Conservation (phyloP, 805 yeast genomes). For the Suhomyces tanzawaensis region DNA sequence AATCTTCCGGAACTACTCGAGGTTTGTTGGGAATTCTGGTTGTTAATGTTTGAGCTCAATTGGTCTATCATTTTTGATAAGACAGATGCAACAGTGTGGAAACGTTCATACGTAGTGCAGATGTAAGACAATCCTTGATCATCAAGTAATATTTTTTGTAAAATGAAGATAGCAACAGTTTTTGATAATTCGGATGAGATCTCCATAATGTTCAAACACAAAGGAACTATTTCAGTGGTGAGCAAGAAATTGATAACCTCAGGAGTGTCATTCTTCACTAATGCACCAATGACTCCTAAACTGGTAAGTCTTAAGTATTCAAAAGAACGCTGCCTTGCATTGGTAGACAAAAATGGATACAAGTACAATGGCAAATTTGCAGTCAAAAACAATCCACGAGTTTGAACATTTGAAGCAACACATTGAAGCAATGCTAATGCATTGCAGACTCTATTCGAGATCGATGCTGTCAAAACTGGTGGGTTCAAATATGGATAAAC, state of each 20-base stretch:
- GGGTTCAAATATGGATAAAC: constrained; percentile 90
- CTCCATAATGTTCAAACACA: constrained; percentile 93
- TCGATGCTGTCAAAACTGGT: constrained; percentile 78
- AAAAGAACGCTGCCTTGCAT: constrained; percentile 87
- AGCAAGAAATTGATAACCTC: constrained; percentile 89
- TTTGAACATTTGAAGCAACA: constrained; percentile 92
- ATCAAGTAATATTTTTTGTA: constrained; percentile 88
- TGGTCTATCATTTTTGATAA: constrained; percentile 87
- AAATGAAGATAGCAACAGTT: constrained; percentile 94
- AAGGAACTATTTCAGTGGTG: constrained; percentile 95
- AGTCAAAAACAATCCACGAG: constrained; percentile 76
- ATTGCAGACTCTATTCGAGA: constrained; percentile 91
- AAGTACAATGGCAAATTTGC: constrained; percentile 91
- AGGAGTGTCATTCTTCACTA: constrained; percentile 93
- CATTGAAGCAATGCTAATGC: constrained; percentile 93
- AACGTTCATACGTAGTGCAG: constrained; percentile 93
- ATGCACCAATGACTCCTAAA: constrained; percentile 94
- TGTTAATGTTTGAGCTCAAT: constrained; percentile 48
- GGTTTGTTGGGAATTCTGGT: constrained; percentile 39
- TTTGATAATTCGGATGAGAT: constrained; percentile 89
- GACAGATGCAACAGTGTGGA: constrained; percentile 90
- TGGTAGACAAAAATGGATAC: constrained; percentile 91
- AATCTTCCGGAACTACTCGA: constrained; percentile 68
- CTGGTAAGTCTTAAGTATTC: constrained; percentile 92
- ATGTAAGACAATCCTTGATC: constrained; percentile 89